These are phyloP conservation scores for Rutstroemia sp. DNA, from an alignment of 2,329 filamentous ascomycete species.

Conservation along the genomic window DNA sequence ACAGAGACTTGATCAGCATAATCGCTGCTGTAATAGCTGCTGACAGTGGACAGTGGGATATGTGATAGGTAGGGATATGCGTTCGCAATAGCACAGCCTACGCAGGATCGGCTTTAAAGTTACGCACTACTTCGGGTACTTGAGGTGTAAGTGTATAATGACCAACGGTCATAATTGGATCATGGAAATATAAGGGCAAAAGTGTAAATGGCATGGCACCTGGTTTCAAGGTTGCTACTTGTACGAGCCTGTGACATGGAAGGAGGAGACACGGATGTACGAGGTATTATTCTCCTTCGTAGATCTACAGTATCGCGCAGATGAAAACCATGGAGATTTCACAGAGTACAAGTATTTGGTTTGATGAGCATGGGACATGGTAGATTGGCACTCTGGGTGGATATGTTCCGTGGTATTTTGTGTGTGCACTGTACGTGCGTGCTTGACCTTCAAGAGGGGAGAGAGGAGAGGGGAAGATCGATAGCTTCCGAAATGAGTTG, in stretches of 20 bases:
- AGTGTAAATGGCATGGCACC: neutral
- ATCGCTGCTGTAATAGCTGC: too few species aligned
- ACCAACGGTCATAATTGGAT: neutral
- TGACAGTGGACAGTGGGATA: too few species aligned
- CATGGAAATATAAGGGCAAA: neutral
- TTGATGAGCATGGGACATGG: slow-evolving; percentile 1
- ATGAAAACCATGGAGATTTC: neutral
- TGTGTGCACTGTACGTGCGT: neutral
- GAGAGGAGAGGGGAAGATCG: too few species aligned
- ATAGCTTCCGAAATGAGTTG: too few species aligned
- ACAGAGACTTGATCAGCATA: too few species aligned
- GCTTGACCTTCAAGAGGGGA: too few species aligned
- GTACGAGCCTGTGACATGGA: neutral
- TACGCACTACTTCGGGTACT: neutral
- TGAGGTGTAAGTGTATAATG: neutral
- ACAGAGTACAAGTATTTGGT: neutral
- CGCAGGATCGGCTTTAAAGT: neutral
- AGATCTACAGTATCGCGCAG: too few species aligned
- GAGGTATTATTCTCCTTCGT: too few species aligned
- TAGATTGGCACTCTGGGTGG: neutral
- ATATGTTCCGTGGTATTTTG: neutral
- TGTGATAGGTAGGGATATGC: too few species aligned
- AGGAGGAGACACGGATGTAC: neutral
- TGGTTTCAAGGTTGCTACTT: neutral
- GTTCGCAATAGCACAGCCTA: neutral